Percentiles rank a stretch among this genome's conserved stretches.
phyloP scores from a whole-genome alignment of 306 rosid genomes.

The Cucumis melo region DNA sequence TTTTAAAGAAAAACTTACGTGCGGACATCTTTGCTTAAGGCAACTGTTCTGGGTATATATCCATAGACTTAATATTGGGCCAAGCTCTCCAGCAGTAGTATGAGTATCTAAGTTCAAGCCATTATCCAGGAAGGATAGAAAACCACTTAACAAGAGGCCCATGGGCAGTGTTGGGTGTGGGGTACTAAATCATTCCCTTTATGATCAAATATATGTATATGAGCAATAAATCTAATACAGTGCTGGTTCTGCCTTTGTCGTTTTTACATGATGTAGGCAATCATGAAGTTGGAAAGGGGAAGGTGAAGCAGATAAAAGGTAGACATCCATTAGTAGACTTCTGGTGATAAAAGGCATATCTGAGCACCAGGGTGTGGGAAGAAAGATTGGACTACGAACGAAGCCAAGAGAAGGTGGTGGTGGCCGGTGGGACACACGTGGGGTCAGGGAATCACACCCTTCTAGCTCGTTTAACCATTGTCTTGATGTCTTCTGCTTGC shows the following conservation, averaged over 20 bases:
- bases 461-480: neutral
- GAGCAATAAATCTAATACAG: neutral
- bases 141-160: neutral
- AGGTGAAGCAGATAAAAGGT: neutral
- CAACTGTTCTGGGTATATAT: neutral
- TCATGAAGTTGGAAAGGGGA: neutral
- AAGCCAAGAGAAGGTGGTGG: neutral
- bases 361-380: conserved; percentile 1
- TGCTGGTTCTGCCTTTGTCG: neutral
- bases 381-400: neutral
- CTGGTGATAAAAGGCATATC: neutral
- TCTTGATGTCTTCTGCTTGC: neutral
- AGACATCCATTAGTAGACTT: neutral
- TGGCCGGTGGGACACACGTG: neutral
- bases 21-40: neutral
- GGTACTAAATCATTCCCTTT: neutral
- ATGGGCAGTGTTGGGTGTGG: neutral
- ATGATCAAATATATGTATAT: neutral
- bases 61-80: neutral
- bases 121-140: neutral
- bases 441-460: neutral
- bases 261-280: neutral
- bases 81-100: neutral
- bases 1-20: no score
- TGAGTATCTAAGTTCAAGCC: neutral